Percentiles rank a stretch among this genome's conserved stretches.
phyloP scores from a whole-genome alignment of 495 filamentous ascomycete genomes.

The Ramalina peruviana region DNA sequence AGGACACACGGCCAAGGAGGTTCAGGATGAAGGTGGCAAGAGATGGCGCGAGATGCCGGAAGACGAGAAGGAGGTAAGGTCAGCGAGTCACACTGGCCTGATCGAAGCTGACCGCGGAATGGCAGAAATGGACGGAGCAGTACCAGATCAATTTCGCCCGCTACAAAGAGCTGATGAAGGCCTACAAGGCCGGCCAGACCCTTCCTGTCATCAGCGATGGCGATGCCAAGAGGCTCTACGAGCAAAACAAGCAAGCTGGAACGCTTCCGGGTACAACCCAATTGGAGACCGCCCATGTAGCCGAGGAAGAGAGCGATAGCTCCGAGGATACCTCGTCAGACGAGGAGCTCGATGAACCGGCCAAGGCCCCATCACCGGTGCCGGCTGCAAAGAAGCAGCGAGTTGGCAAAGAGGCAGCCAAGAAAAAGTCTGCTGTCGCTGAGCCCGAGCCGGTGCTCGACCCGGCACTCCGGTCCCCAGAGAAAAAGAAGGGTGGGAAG shows the following conservation, averaged over 20 bases:
- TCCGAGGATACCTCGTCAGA: slow-evolving; percentile 17
- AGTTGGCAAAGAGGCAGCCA: slow-evolving; percentile 23
- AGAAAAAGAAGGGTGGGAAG: slow-evolving; percentile 33
- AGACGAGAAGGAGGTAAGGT: slow-evolving; percentile 55
- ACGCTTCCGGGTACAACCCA: slow-evolving; percentile 36
- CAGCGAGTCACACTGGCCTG: not conserved
- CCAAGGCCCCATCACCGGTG: slow-evolving; percentile 38
- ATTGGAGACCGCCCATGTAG: slow-evolving; percentile 39
- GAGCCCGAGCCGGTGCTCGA: slow-evolving; percentile 16
- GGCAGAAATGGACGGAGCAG: slow-evolving; percentile 55
- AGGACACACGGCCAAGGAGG: slow-evolving; percentile 57
- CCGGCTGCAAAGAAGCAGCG: slow-evolving; percentile 33
- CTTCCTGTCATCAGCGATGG: slow-evolving; percentile 36
- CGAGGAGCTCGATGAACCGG: slow-evolving; percentile 37
- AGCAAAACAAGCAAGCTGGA: slow-evolving; percentile 36
- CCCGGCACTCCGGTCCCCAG: slow-evolving; percentile 20
- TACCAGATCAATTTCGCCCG: slow-evolving; percentile 63
- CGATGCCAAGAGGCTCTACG: slow-evolving; percentile 46
- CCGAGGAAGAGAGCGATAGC: slow-evolving; percentile 24
- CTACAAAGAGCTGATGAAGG: slow-evolving; percentile 57
- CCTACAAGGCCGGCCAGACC: slow-evolving; percentile 46
- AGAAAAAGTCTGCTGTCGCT: slow-evolving; percentile 16
- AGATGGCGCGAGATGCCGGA: slow-evolving; percentile 60
- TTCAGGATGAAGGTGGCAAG: slow-evolving; percentile 72
- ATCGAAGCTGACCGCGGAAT: slow-evolving; percentile 5